phyloP scores from a whole-genome alignment of 2,329 filamentous ascomycete species.

The Aspergillus sp. region DNA sequence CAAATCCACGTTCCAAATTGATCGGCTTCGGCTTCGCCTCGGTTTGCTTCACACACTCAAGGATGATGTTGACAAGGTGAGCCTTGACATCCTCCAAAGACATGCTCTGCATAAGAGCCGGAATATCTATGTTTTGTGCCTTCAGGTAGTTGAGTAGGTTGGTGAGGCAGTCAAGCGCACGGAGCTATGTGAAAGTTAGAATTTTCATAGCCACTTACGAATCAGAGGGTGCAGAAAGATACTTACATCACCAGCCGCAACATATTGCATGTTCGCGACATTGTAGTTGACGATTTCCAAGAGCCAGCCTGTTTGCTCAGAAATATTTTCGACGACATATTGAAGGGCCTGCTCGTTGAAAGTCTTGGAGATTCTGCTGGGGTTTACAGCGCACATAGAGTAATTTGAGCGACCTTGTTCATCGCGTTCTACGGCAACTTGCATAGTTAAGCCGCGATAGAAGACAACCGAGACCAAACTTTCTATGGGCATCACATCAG shows the following conservation, averaged over 20 bases:
- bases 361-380: conserved; percentile 94
- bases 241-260: conserved; percentile 63
- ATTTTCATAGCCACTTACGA: not conserved
- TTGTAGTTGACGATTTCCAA: conserved; percentile 98
- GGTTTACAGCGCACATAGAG: conserved; percentile 99
- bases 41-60: conserved; percentile 81
- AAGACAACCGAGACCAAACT: conserved; percentile 97
- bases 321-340: conserved; percentile 93
- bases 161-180: conserved; percentile 65
- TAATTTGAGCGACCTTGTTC: conserved; percentile 93
- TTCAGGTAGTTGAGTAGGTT: conserved; percentile 95
- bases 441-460: conserved; percentile 98
- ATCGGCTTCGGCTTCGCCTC: conserved; percentile 84
- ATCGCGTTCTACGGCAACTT: conserved; percentile 97
- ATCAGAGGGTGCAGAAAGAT: not conserved
- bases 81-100: conserved; percentile 88
- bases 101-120: conserved; percentile 81
- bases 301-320: conserved; percentile 91
- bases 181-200: conserved; percentile 45
- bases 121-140: conserved; percentile 95
- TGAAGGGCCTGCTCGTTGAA: conserved; percentile 98
- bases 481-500: conserved; percentile 99
- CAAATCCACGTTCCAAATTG: conserved; percentile 90
- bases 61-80: conserved; percentile 87
- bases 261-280: conserved; percentile 69